Conservation (phyloP, 352 stramenopile species). For the Pythium guiyangense region DNA sequence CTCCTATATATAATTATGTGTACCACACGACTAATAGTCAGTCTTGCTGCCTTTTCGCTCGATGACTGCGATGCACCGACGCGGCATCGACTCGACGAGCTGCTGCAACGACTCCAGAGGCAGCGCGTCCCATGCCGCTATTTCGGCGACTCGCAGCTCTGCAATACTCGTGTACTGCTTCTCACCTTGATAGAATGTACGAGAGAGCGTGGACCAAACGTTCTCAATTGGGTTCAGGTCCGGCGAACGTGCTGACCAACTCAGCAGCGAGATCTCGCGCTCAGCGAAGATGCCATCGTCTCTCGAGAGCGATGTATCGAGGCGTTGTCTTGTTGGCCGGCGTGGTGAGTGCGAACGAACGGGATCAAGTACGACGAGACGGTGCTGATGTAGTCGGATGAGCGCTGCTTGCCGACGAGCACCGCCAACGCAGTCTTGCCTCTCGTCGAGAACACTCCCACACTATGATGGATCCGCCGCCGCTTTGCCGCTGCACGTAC, state of each 20-base stretch:
- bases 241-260: neutral
- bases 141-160: neutral
- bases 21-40: too few species aligned
- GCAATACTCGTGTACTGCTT: neutral
- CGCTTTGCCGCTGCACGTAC: neutral
- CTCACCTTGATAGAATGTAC: neutral
- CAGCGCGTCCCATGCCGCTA: neutral
- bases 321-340: neutral
- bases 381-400: neutral
- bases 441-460: neutral
- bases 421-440: neutral
- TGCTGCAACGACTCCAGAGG: neutral
- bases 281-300: neutral
- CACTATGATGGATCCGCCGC: neutral
- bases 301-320: neutral
- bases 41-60: too few species aligned
- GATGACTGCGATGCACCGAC: neutral
- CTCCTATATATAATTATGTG: too few species aligned
- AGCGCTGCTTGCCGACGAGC: neutral
- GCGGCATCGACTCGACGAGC: neutral
- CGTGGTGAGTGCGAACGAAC: neutral
- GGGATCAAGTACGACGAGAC: neutral
- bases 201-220: neutral
- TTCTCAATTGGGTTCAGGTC: neutral
- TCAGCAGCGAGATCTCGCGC: neutral